These are phyloP conservation scores for Annona cherimola DNA, from an alignment of 164 flowering plant species.

Conservation along the genomic window DNA sequence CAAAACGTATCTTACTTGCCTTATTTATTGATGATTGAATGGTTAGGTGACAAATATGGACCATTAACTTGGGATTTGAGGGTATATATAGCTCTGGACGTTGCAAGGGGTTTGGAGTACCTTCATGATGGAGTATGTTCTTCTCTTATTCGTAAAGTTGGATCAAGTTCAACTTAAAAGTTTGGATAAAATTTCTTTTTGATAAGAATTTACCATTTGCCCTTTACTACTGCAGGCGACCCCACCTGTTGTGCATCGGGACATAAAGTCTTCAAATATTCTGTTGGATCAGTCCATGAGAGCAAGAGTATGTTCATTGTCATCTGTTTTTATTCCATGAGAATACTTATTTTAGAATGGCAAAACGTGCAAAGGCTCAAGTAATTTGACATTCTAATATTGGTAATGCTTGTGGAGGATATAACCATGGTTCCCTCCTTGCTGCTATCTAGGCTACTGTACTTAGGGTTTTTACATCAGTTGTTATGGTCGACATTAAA, in stretches of 20 bases:
- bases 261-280: slow-evolving; percentile 91
- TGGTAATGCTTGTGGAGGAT: background rate
- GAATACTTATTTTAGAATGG: too few species aligned
- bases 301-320: slow-evolving; percentile 67
- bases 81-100: slow-evolving; percentile 80
- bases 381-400: too few species aligned
- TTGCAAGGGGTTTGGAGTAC: slow-evolving; percentile 97
- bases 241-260: slow-evolving; percentile 93
- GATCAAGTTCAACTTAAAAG: background rate
- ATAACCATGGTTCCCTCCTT: background rate
- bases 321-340: too few species aligned
- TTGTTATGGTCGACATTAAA: background rate
- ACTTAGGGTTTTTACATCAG: background rate
- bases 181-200: background rate
- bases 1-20: background rate
- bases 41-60: slow-evolving; percentile 55
- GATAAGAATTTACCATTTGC: background rate
- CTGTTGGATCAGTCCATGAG: slow-evolving; percentile 88
- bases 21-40: slow-evolving; percentile 5
- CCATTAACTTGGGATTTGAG: slow-evolving; percentile 81
- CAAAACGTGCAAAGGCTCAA: too few species aligned
- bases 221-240: slow-evolving; percentile 53
- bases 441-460: background rate
- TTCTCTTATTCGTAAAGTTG: background rate
- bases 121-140: slow-evolving; percentile 93